A percentile compares a stretch with the other conserved stretches of the same genome.
Evolutionary conservation across 257 asterid genomes (phyloP).

Genomic region (Eustoma russellianum): DNA sequence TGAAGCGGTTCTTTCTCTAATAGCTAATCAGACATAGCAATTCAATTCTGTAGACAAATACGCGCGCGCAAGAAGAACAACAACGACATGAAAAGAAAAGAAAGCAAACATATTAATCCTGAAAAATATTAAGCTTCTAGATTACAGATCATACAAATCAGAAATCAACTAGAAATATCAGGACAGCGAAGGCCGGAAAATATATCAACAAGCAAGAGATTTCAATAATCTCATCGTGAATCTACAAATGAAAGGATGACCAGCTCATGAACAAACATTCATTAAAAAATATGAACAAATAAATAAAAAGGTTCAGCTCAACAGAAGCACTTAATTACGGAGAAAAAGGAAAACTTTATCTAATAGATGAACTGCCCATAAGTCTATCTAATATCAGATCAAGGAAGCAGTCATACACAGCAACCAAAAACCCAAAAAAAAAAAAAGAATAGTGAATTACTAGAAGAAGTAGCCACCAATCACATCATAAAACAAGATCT

Average conservation of each 20-base stretch:
- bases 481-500: conserved; percentile 12
- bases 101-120: neutral
- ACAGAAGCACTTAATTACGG: neutral
- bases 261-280: neutral
- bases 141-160: neutral
- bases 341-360: neutral
- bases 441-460: neutral
- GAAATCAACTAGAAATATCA: no score
- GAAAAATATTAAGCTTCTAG: neutral
- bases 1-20: neutral
- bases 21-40: neutral
- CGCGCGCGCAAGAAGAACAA: no score
- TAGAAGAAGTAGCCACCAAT: neutral
- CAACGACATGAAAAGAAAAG: neutral
- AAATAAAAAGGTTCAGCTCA: neutral
- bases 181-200: no score
- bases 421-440: neutral
- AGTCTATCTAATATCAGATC: conserved; percentile 10
- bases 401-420: neutral
- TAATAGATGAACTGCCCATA: neutral
- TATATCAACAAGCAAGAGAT: neutral
- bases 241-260: neutral
- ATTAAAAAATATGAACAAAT: neutral
- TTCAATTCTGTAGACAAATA: no score
- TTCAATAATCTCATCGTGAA: neutral